Base-by-base conservation (phyloP, 2,329 filamentous ascomycete species). In the Fusarium chaquense region DNA sequence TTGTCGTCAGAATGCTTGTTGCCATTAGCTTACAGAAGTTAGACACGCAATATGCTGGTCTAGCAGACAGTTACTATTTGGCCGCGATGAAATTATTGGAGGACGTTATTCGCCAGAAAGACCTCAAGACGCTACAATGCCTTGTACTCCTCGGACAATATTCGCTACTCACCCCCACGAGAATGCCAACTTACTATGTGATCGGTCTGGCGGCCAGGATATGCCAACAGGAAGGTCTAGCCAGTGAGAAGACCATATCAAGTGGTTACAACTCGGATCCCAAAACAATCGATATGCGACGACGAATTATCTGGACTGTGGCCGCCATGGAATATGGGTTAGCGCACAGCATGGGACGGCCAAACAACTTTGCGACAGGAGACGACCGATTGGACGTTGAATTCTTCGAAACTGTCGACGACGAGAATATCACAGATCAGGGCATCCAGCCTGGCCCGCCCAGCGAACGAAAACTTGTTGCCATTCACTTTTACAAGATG, bases 401-500 rank as follows among this genome's bases (percentile, higher is more conserved):
- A 35, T 97, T 95, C 75, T 97, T 97, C 76, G 88, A 93, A 69
- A 85, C 90, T 3, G 90, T 93, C 38, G 91, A 93, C 73, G 96
- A 99, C 79, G 86, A 90, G 52, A 91, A 91, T 78, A 98, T 99
- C 72, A 94, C 91, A 2, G 84, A 88, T 3, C 84, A 90, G 35
- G 94, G 93, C 4, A 91, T 98, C 59, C 82, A 89, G 24, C 86
- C 90, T 0, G 92, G 90, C 1, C 91, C 90, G 7, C 85, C 88
- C 3, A 93, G 92, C 38, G 86, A 94, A 71, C 93, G 92, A 76
- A 99, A 99, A 78, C 88, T 93, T 73, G 90, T 97, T 28, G 91
- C 93, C 4, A 94, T 98, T 65, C 95, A 99, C 78, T 96, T 97
- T 74, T 94, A 94, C 83, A 95, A 93, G 76, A 97, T 98, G 93